These are phyloP conservation scores for Pseudogymnoascus destructans DNA, from an alignment of 2,329 filamentous ascomycete genomes.

Conservation along the genomic window DNA sequence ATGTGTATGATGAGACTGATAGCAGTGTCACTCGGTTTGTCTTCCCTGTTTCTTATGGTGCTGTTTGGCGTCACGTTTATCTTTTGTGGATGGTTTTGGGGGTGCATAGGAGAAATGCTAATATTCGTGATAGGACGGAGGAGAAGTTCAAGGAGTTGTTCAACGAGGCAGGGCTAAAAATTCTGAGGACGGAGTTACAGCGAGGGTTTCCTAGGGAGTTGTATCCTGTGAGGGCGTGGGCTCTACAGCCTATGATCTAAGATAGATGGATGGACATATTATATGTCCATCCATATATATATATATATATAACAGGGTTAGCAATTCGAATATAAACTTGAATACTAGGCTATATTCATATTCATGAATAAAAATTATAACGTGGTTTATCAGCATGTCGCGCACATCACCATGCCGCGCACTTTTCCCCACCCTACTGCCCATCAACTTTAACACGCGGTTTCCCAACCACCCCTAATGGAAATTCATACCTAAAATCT, in stretches of 20 bases:
- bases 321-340: too few species aligned
- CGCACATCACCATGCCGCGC: too few species aligned
- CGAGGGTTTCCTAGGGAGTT: conserved; percentile 49
- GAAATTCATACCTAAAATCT: too few species aligned
- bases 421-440: too few species aligned
- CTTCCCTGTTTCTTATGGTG: conserved; percentile 30
- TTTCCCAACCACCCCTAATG: too few species aligned
- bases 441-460: too few species aligned
- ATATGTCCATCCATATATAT: too few species aligned
- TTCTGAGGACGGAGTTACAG: conserved; percentile 62
- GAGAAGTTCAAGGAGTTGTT: conserved; percentile 60
- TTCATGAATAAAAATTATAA: too few species aligned
- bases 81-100: conserved; percentile 1
- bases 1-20: conserved; percentile 64
- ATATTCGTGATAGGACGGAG: conserved; percentile 43
- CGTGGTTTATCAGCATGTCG: too few species aligned
- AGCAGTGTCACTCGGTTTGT: conserved; percentile 51
- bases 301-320: too few species aligned
- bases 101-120: conserved; percentile 5
- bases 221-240: conserved; percentile 67
- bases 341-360: too few species aligned
- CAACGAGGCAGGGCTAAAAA: conserved; percentile 48
- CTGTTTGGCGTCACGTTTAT: conserved; percentile 9
- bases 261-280: background rate
- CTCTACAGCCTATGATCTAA: conserved; percentile 33